Evolutionary conservation across 2,329 filamentous ascomycete species (phyloP).

Genomic region (Xylaria multiplex): DNA sequence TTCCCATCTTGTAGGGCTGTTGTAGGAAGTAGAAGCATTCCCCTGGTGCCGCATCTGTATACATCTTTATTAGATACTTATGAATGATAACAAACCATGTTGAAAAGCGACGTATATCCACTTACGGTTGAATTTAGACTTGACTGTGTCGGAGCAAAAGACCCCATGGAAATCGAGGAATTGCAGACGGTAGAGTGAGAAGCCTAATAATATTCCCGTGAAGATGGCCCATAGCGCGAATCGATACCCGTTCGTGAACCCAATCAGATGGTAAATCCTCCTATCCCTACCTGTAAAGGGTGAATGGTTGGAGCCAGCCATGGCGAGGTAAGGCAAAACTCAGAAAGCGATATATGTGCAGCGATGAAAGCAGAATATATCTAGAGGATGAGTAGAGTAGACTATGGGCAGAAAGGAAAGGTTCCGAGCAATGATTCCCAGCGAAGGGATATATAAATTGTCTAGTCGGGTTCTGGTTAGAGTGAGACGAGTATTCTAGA

Average conservation of each 20-base stretch:
- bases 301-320: background rate
- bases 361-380: no score
- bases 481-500: no score
- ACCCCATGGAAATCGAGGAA: constrained; percentile 59
- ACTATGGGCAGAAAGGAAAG: no score
- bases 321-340: background rate
- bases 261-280: constrained; percentile 58
- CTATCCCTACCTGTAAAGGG: constrained; percentile 35
- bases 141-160: constrained; percentile 45
- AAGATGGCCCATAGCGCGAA: constrained; percentile 64
- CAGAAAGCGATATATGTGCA: background rate
- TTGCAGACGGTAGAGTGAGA: constrained; percentile 58
- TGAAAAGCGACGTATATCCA: background rate
- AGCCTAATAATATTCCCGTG: constrained; percentile 56
- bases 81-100: background rate
- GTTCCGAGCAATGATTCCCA: no score
- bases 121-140: constrained; percentile 25
- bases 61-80: background rate
- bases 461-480: no score
- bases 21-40: constrained; percentile 55
- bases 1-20: constrained; percentile 50
- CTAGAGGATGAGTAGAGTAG: background rate
- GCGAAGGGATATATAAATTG: no score
- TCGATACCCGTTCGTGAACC: constrained; percentile 67
- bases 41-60: constrained; percentile 45